A percentile compares a stretch with the other conserved stretches of the same genome.
phyloP scores from a whole-genome alignment of 345 rosid species.

The Dimocarpus longan region DNA sequence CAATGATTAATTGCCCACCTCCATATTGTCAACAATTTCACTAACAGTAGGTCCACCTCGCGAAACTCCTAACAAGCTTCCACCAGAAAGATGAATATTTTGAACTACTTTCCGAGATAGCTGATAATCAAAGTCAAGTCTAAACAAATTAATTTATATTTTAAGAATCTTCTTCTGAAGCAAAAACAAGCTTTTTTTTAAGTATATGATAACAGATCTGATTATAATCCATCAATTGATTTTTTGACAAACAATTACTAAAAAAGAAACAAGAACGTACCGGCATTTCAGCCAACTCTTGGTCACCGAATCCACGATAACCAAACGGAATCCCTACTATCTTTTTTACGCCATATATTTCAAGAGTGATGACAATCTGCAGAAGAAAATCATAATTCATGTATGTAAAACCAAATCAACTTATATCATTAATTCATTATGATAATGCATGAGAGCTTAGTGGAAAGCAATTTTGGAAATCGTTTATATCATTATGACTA shows the following conservation, averaged over 20 bases:
- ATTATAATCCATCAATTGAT: neutral
- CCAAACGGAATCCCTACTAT: slow-evolving; percentile 96
- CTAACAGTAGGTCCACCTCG: slow-evolving; percentile 80
- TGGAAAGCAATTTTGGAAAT: neutral
- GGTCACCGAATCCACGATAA: slow-evolving; percentile 83
- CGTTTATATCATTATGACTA: neutral
- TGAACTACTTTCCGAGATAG: slow-evolving; percentile 94
- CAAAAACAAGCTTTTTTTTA: neutral
- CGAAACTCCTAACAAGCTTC: slow-evolving; percentile 96
- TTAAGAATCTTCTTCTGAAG: neutral
- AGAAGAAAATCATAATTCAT: slow-evolving; percentile 14
- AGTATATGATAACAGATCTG: slow-evolving; percentile 6
- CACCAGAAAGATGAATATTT: slow-evolving; percentile 96
- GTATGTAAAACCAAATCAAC: slow-evolving; percentile 14
- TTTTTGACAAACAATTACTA: slow-evolving; percentile 14
- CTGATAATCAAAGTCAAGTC: slow-evolving; percentile 43
- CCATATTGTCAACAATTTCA: slow-evolving; percentile 76
- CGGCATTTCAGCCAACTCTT: slow-evolving; percentile 75
- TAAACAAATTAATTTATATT: slow-evolving; percentile 18
- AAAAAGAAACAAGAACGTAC: slow-evolving; percentile 39
- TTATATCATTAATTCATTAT: slow-evolving; percentile 1
- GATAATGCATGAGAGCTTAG: neutral
- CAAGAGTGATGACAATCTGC: slow-evolving; percentile 96
- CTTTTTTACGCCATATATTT: slow-evolving; percentile 93
- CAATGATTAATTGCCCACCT: slow-evolving; percentile 47